Conservation (phyloP, 352 stramenopile genomes). For the Globisporangium cystogenes region DNA sequence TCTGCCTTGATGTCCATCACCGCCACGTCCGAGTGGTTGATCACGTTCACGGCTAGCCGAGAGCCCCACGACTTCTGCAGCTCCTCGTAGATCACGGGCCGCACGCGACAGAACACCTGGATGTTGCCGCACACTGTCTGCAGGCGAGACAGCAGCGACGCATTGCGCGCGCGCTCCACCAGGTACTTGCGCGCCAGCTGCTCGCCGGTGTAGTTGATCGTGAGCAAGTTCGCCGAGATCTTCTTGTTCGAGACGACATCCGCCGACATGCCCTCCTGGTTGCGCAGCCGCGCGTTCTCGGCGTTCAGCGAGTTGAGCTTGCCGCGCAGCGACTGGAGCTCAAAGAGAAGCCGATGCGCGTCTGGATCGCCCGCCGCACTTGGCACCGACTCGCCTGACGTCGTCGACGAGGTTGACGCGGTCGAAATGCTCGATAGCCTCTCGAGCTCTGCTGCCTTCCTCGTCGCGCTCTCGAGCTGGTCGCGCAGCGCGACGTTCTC, state of each 20-base stretch:
- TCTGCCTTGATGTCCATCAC: slow-evolving; percentile 72
- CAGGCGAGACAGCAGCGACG: slow-evolving; percentile 67
- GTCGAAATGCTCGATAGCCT: slow-evolving; percentile 30
- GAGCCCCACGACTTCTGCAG: slow-evolving; percentile 50
- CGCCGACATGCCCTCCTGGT: slow-evolving; percentile 32
- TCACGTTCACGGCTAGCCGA: slow-evolving; percentile 65
- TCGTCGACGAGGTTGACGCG: slow-evolving; percentile 19
- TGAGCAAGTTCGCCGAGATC: slow-evolving; percentile 59
- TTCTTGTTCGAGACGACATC: slow-evolving; percentile 34
- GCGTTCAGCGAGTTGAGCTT: slow-evolving; percentile 45
- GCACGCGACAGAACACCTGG: slow-evolving; percentile 91
- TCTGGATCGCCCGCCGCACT: slow-evolving; percentile 7
- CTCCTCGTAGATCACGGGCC: slow-evolving; percentile 77
- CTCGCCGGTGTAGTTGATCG: slow-evolving; percentile 55
- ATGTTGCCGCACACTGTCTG: slow-evolving; percentile 92
- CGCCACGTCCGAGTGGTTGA: slow-evolving; percentile 80
- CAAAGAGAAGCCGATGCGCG: slow-evolving; percentile 22
- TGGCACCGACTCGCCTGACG: slow-evolving; percentile 11
- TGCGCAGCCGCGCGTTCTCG: slow-evolving; percentile 52
- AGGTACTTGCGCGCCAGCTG: slow-evolving; percentile 87
- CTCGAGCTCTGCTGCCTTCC: slow-evolving; percentile 41
- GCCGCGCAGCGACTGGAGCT: slow-evolving; percentile 51
- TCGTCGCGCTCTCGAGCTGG: slow-evolving; percentile 42
- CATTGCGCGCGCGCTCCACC: slow-evolving; percentile 75
- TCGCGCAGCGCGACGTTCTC: slow-evolving; percentile 44